phyloP scores from a whole-genome alignment of 805 yeast species.

The Cephaloascus albidus region DNA sequence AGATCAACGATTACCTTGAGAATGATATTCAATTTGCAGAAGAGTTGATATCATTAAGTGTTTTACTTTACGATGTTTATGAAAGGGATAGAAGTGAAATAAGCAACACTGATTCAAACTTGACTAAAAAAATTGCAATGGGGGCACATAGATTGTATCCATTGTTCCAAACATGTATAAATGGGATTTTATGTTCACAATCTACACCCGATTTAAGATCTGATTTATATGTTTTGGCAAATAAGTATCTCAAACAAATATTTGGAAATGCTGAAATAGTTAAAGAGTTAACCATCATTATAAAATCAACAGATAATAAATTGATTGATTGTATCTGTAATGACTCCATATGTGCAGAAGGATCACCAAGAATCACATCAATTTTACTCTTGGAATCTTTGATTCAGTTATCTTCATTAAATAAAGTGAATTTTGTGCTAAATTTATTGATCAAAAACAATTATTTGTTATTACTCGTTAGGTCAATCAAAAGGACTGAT shows the following conservation, averaged over 20 bases:
- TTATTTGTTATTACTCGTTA: conserved; percentile 52
- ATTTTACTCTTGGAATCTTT: conserved; percentile 65
- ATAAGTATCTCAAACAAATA: conserved; percentile 50
- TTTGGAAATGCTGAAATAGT: conserved; percentile 29
- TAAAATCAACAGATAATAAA: conserved; percentile 50
- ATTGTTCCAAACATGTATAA: conserved; percentile 63
- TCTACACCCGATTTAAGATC: conserved; percentile 64
- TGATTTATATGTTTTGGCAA: conserved; percentile 68
- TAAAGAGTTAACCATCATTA: conserved; percentile 39
- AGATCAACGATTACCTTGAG: conserved; percentile 65
- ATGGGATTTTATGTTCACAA: conserved; percentile 63
- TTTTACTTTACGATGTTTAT: conserved; percentile 56
- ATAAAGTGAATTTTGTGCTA: conserved; percentile 45
- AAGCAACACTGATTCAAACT: conserved; percentile 15
- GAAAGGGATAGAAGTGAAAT: conserved; percentile 32
- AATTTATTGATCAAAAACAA: conserved; percentile 58
- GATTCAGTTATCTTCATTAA: conserved; percentile 42
- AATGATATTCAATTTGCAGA: conserved; percentile 58
- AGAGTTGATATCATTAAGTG: conserved; percentile 69
- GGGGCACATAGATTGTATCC: conserved; percentile 49
- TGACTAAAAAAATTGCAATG: conserved; percentile 11
- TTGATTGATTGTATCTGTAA: conserved; percentile 58
- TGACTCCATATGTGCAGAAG: conserved; percentile 77
- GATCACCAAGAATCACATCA: conserved; percentile 66
- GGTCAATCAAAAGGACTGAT: conserved; percentile 63